Evolutionary conservation across 2,329 filamentous ascomycete genomes (phyloP).

Genomic region (Phoma sp.): DNA sequence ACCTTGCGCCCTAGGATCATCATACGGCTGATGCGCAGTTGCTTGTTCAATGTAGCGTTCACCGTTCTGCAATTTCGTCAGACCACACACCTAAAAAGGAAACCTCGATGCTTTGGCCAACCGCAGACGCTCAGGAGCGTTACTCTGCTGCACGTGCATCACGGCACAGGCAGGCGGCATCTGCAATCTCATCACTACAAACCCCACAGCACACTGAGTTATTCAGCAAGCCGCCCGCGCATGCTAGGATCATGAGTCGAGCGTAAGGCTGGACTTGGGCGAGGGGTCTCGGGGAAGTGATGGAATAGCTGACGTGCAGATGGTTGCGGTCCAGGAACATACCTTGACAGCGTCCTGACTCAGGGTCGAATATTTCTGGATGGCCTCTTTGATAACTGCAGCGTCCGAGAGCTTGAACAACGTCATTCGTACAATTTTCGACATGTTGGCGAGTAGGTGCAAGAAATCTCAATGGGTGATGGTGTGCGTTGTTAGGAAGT

Average conservation of each 20-base stretch:
- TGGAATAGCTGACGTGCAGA: constrained; percentile 21
- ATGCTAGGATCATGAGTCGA: constrained; percentile 13
- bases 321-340: constrained; percentile 22
- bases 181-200: constrained; percentile 20
- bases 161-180: background rate
- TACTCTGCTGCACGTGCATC: constrained; percentile 6
- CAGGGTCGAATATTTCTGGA: constrained; percentile 44
- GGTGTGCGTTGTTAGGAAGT: background rate
- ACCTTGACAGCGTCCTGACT: constrained; percentile 44
- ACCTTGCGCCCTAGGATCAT: constrained; percentile 67
- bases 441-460: constrained; percentile 26
- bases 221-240: constrained; percentile 1
- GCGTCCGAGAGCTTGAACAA: constrained; percentile 46
- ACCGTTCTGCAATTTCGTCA: constrained; percentile 60
- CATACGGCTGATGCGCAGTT: constrained; percentile 60
- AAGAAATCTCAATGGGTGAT: constrained; percentile 5
- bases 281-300: constrained; percentile 25
- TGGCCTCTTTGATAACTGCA: constrained; percentile 34
- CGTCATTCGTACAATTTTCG: constrained; percentile 44
- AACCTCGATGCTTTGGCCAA: background rate
- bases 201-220: constrained; percentile 8
- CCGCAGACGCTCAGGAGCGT: background rate
- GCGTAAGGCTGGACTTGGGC: constrained; percentile 3
- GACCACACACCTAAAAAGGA: background rate
- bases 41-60: constrained; percentile 71